Evolutionary conservation across 2,329 filamentous ascomycete species (phyloP).

Genomic region (Pestalotiopsis sp.): DNA sequence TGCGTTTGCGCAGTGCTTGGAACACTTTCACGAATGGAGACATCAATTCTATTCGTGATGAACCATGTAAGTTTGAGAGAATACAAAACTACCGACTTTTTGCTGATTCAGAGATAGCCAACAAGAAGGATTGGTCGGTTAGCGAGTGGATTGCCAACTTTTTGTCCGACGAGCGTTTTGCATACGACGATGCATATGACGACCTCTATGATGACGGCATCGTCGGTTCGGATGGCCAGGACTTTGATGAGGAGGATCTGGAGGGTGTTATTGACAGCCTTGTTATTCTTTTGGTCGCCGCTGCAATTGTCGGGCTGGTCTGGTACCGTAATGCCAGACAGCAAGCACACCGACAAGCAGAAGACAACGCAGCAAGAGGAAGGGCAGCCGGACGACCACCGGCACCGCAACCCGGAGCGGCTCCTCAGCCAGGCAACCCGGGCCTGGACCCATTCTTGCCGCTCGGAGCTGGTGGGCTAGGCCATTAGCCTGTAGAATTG

Average conservation of each 20-base stretch:
- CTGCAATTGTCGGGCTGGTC: slow-evolving; percentile 74
- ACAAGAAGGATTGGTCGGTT: slow-evolving; percentile 75
- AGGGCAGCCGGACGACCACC: slow-evolving; percentile 25
- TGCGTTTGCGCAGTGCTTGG: slow-evolving; percentile 88
- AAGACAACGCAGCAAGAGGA: slow-evolving; percentile 30
- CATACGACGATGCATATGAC: slow-evolving; percentile 60
- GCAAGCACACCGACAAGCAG: slow-evolving; percentile 48
- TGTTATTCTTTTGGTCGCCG: slow-evolving; percentile 78
- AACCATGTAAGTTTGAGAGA: slow-evolving; percentile 67
- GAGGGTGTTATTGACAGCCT: slow-evolving; percentile 84
- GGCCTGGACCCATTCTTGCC: slow-evolving; percentile 54
- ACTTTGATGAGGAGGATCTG: slow-evolving; percentile 61
- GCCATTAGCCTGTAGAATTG: slow-evolving; percentile 18
- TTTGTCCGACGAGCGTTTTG: slow-evolving; percentile 68
- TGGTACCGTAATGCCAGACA: slow-evolving; percentile 80
- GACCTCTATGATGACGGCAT: slow-evolving; percentile 59
- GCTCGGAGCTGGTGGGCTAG: slow-evolving; percentile 46
- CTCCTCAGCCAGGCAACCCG: slow-evolving; percentile 60
- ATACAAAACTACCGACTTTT: no score
- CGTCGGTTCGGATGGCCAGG: slow-evolving; percentile 57
- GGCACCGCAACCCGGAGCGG: slow-evolving; percentile 21
- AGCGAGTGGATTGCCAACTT: slow-evolving; percentile 89
- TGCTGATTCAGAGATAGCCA: slow-evolving; percentile 47
- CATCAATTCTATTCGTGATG: slow-evolving; percentile 89
- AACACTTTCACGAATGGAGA: slow-evolving; percentile 90